Percentiles rank a stretch among this genome's conserved stretches.
Conservation (phyloP, 805 yeast species). For the Naumovozyma dairenensis region DNA sequence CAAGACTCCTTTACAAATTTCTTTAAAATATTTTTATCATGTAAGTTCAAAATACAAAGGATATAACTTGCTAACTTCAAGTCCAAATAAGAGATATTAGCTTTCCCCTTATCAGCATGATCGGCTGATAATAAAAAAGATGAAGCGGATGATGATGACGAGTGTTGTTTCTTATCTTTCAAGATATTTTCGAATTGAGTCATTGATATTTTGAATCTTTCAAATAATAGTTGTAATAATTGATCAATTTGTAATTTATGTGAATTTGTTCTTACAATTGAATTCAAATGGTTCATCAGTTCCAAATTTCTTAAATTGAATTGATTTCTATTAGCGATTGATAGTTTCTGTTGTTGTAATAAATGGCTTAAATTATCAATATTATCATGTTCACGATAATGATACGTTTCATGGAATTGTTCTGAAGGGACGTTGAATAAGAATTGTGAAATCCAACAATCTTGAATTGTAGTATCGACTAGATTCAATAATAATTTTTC, state of each 20-base stretch:
- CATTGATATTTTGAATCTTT: slow-evolving; percentile 17
- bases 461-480: slow-evolving; percentile 41
- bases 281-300: too few relatives aligned
- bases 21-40: slow-evolving; percentile 7
- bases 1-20: slow-evolving; percentile 6
- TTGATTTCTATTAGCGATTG: slow-evolving; percentile 26
- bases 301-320: slow-evolving; percentile 33
- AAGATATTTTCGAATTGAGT: slow-evolving; percentile 14
- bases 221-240: slow-evolving; percentile 13
- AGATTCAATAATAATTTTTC: slow-evolving; percentile 32
- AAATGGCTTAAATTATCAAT: too few relatives aligned
- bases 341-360: slow-evolving; percentile 7
- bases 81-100: slow-evolving; percentile 24
- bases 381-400: too few relatives aligned
- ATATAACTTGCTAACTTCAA: slow-evolving; percentile 28
- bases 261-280: too few relatives aligned
- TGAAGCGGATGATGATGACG: slow-evolving; percentile 8
- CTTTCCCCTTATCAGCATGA: too few relatives aligned
- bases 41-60: slow-evolving; percentile 17
- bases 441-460: slow-evolving; percentile 36
- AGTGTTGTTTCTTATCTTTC: slow-evolving; percentile 7
- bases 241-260: slow-evolving; percentile 6
- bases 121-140: too few relatives aligned
- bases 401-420: slow-evolving; percentile 20
- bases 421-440: slow-evolving; percentile 16